Evolutionary conservation across 1,284 basidiomycete genomes (phyloP), one percentile per base, ranked within the genome.

Genomic region (Ganoderma sinense): DNA sequence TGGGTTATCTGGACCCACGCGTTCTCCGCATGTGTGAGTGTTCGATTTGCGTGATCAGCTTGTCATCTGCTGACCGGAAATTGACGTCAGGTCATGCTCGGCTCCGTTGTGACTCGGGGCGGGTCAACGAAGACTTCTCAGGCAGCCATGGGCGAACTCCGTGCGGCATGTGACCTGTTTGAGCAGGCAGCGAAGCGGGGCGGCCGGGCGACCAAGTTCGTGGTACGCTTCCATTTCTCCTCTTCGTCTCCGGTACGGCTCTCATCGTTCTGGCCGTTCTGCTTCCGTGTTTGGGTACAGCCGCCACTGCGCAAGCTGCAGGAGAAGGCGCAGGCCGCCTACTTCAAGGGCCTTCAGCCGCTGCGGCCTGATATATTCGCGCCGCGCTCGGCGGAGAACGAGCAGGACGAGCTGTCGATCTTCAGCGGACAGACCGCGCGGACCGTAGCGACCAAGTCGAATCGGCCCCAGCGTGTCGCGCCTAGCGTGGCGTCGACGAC

Each of bases 351-450:
- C 20, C 80, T 83, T 71, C 84, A 76, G 55, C 82, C 86, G 18
- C 78, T 83, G 10, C 79, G 78, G 26, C 81, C 67, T 41, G 88
- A 91, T 77, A 89, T 91, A 39, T 91, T 92, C 78, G 81, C 82
- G 29, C 80, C 86, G n/a, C 75, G 74, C 8, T 83, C 86, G 0
- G 74, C 79, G n/a, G 72, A 77, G 13, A 79, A 80, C 33, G 83
- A 84, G 29, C 79, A 79, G 64, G 91, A 93, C 76, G 91, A 93
- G 75, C 81, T 93, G 31, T 86, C 88, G 6, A 91, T 93, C 53
- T 92, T 93, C 78, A 88, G 90, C 69, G 91, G 91, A n/a, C 87
- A 87, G 72, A 91, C 88, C 13, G 66, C 72, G 11, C 87, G 90
- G 71, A 89, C 86, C 0, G 81, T 92, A 18, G 82, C 81, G 2